Conservation (phyloP, 1,139 yeast genomes). For the Oligophagozyma castellii region DNA sequence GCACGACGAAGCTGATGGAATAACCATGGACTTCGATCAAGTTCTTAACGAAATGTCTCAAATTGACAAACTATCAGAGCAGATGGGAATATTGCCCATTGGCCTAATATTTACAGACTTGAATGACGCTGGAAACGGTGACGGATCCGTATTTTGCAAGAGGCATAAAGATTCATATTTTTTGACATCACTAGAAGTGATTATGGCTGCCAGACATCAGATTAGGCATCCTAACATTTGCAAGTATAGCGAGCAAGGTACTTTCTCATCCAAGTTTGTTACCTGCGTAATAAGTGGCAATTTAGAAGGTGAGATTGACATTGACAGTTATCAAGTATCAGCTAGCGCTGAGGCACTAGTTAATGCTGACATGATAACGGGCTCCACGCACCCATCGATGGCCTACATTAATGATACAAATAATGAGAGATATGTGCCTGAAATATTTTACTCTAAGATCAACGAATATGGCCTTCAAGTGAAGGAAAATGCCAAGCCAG, state of each 20-base stretch:
- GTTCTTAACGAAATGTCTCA: slow-evolving; percentile 45
- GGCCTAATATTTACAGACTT: slow-evolving; percentile 88
- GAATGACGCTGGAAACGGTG: slow-evolving; percentile 71
- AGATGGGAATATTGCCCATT: slow-evolving; percentile 55
- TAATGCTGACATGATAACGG: slow-evolving; percentile 71
- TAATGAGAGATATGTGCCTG: slow-evolving; percentile 77
- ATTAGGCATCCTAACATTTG: slow-evolving; percentile 48
- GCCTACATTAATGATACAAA: slow-evolving; percentile 67
- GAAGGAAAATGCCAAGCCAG: slow-evolving; percentile 83
- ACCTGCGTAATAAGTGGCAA: slow-evolving; percentile 92
- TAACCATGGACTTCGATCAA: slow-evolving; percentile 38
- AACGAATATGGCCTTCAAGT: slow-evolving; percentile 86
- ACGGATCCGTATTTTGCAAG: slow-evolving; percentile 83
- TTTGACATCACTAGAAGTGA: slow-evolving; percentile 68
- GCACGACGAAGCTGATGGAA: slow-evolving; percentile 72
- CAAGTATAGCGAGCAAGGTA: slow-evolving; percentile 52
- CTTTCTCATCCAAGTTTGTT: slow-evolving; percentile 76
- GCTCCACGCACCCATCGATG: slow-evolving; percentile 84
- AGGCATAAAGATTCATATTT: slow-evolving; percentile 89
- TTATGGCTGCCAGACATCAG: slow-evolving; percentile 80
- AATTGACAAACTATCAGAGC: slow-evolving; percentile 42
- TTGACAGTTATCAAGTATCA: slow-evolving; percentile 82
- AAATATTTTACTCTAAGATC: slow-evolving; percentile 68
- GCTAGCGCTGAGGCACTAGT: slow-evolving; percentile 79
- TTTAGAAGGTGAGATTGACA: slow-evolving; percentile 73